Base-by-base conservation (phyloP, 2,329 filamentous ascomycete species). In the Aspergillus pseudonomiae region DNA sequence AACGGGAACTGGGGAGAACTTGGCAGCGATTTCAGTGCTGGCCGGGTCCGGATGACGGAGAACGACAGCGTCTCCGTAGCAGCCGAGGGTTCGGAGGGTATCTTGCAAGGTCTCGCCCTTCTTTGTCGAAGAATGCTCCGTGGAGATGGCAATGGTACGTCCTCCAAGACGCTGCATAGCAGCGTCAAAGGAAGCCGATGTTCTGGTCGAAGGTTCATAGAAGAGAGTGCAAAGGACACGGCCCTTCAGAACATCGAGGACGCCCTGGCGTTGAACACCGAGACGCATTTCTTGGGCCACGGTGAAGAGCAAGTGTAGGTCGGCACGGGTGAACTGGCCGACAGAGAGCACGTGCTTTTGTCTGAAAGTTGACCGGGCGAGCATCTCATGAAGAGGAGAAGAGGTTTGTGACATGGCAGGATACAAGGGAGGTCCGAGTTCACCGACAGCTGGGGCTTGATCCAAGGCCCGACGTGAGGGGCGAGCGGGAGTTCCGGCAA, bases 141-240 rank as follows among this genome's bases (percentile, higher is more conserved):
- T 96, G 46, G 93, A 85, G 74, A 98, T 89, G 59, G 89, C 85
- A 60, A 99, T 86, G 3, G 91, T 94, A 56, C 93, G 88, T 55
- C 95, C 95, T 70, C 95, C 95, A 6, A 99, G 89, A 59, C 96
- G 91, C 84, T 99, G 96, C 95, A 99, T 99, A 48, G 95, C 95
- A 62, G 94, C 92, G 75, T 99, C 95, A 73, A 99, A 99, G 4
- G 95, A 99, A 43, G 92, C 89, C 14, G 94, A 97, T 6, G 95
- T 99, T 60, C 95, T 88, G 3, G 95, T 99, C 0, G 94, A 98
- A 2, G 95, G 95, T 84, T 99, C 95, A 79, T 94, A 99, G 86
- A 99, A 99, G 82, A 99, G 88, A 2, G 92, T 95, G 81, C 91
- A 93, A 43, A 99, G 86, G 14, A 99, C 88, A 53, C 91, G 89